Evolutionary conservation across 192 early-diverging fungal species (phyloP).

Genomic region (Coemansia sp.): DNA sequence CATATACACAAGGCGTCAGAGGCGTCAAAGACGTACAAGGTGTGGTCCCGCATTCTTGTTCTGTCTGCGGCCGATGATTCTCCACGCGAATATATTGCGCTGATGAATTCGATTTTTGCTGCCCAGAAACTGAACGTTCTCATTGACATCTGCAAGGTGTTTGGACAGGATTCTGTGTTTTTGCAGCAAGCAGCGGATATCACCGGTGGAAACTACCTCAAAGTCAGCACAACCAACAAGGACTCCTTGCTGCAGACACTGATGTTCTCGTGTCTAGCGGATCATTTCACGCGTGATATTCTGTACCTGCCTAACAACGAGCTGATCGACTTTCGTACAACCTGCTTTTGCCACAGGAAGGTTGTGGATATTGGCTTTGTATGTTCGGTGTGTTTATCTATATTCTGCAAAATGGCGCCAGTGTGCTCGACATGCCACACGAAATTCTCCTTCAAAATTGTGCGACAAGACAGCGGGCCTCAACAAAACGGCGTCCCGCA

Average conservation of each 20-base stretch:
- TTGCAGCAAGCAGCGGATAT: conserved; percentile 91
- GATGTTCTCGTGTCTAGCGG: conserved; percentile 79
- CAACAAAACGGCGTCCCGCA: conserved; percentile 15
- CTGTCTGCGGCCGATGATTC: conserved; percentile 86
- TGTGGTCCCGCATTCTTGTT: conserved; percentile 77
- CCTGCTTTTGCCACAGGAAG: conserved; percentile 96
- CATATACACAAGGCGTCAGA: conserved; percentile 40
- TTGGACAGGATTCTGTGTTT: conserved; percentile 79
- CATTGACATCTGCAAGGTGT: conserved; percentile 88
- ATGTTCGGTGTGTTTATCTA: conserved; percentile 97
- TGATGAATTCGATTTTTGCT: conserved; percentile 99
- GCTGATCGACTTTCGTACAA: conserved; percentile 88
- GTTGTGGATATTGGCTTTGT: conserved; percentile 93
- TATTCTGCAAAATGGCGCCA: conserved; percentile 71
- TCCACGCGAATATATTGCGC: conserved; percentile 87
- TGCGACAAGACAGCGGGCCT: conserved; percentile 15
- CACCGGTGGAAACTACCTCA: conserved; percentile 82
- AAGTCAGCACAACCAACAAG: conserved; percentile 66
- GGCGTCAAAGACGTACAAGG: conserved; percentile 13
- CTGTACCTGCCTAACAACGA: conserved; percentile 75
- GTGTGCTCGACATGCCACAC: conserved; percentile 80
- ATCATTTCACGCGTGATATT: conserved; percentile 70
- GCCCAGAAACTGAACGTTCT: conserved; percentile 89
- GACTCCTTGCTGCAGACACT: conserved; percentile 76
- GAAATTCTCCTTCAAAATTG: conserved; percentile 65